Conservation (phyloP, 2,329 filamentous ascomycete genomes). For the Talaromyces sp. region DNA sequence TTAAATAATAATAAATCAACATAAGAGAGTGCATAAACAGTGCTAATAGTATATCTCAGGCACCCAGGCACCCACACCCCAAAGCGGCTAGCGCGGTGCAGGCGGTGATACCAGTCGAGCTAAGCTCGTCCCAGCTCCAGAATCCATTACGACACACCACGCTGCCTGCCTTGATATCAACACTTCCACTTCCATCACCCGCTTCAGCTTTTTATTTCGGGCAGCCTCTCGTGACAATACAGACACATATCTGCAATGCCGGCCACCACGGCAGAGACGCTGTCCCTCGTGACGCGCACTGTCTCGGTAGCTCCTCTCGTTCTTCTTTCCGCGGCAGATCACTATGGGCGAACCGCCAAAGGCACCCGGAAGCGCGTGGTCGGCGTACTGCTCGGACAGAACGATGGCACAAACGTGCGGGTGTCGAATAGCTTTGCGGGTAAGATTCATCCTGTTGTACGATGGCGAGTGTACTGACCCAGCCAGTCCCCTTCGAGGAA, state of each 20-base stretch:
- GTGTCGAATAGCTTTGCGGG: slow-evolving; percentile 99
- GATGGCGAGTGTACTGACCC: neutral
- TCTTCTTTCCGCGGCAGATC: slow-evolving; percentile 94
- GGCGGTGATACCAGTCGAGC: neutral
- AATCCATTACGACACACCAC: neutral
- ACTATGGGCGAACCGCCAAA: slow-evolving; percentile 92
- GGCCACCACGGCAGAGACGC: slow-evolving; percentile 91
- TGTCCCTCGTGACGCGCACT: slow-evolving; percentile 88
- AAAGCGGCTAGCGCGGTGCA: neutral
- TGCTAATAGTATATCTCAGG: neutral
- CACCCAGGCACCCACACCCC: neutral
- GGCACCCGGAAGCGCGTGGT: slow-evolving; percentile 86
- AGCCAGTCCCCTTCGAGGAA: slow-evolving; percentile 92
- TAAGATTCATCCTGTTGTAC: slow-evolving; percentile 33
- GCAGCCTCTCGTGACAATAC: neutral
- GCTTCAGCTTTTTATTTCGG: no score
- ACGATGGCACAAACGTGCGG: slow-evolving; percentile 90
- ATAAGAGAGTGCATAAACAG: no score
- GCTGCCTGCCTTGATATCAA: neutral
- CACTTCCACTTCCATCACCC: neutral
- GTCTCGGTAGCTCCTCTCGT: slow-evolving; percentile 97
- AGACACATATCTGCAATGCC: slow-evolving; percentile 61
- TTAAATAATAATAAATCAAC: no score
- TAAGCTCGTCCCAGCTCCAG: neutral
- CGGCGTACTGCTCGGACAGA: slow-evolving; percentile 89